phyloP scores from a whole-genome alignment of 2,329 filamentous ascomycete species.

The Paramyrothecium sp. region DNA sequence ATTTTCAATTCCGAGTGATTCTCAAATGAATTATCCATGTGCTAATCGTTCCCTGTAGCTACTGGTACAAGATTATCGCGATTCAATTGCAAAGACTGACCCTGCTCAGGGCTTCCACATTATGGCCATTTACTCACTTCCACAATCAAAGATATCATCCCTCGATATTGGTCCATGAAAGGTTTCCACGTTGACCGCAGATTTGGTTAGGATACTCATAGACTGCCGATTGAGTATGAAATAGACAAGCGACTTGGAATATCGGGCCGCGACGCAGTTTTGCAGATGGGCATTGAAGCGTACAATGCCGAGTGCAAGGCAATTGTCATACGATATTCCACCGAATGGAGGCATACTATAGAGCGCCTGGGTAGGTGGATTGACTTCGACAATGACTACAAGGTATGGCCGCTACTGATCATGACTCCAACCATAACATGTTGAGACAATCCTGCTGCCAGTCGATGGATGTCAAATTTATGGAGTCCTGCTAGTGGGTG shows the following conservation, averaged over 20 bases:
- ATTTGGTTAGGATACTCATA: conserved; percentile 73
- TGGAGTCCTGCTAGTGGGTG: conserved; percentile 79
- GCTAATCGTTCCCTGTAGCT: no score
- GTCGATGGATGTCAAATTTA: conserved; percentile 73
- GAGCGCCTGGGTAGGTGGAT: conserved; percentile 73
- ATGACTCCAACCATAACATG: no score
- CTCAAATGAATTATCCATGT: no score
- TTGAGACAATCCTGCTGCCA: conserved; percentile 21
- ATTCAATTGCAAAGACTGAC: not conserved
- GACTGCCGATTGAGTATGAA: conserved; percentile 64
- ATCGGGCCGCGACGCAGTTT: conserved; percentile 75
- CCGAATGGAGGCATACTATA: conserved; percentile 78
- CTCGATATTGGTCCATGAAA: conserved; percentile 90
- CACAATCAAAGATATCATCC: conserved; percentile 91
- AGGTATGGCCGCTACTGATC: conserved; percentile 38
- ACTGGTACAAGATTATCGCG: conserved; percentile 5
- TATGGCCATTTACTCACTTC: conserved; percentile 71
- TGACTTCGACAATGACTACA: conserved; percentile 79
- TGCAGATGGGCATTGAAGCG: conserved; percentile 74
- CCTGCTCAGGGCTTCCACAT: conserved; percentile 17
- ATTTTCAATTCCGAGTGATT: no score
- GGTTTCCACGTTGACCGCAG: conserved; percentile 81
- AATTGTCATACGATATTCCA: conserved; percentile 82
- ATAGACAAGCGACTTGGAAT: conserved; percentile 89
- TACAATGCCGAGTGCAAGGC: conserved; percentile 84